phyloP scores from a whole-genome alignment of 2,329 filamentous ascomycete genomes.

The Colletotrichum godetiae region DNA sequence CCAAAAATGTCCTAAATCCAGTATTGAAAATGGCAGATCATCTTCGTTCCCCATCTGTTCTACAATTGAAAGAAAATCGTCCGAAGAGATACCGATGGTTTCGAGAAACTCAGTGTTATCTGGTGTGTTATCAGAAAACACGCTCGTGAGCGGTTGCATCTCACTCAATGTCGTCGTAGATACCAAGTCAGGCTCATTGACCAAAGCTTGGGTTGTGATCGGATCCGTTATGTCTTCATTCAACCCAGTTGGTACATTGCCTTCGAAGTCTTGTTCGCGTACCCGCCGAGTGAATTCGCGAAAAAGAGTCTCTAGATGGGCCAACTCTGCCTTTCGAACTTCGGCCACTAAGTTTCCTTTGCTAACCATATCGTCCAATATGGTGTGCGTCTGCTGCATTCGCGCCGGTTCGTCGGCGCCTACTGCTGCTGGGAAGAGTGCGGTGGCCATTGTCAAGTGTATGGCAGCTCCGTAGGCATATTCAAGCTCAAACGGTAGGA shows the following conservation, averaged over 20 bases:
- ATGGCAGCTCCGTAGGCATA: slow-evolving; percentile 49
- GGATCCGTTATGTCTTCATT: background rate
- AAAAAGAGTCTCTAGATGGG: slow-evolving; percentile 43
- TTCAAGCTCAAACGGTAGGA: slow-evolving; percentile 52
- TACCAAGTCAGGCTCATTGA: background rate
- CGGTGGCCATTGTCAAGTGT: slow-evolving; percentile 49
- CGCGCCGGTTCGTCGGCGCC: slow-evolving; percentile 42
- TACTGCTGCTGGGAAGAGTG: slow-evolving; percentile 46
- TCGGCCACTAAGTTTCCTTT: slow-evolving; percentile 47
- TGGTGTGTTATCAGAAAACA: slow-evolving; percentile 18
- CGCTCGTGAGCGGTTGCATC: background rate
- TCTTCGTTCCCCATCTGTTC: slow-evolving; percentile 44
- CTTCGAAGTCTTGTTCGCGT: slow-evolving; percentile 42
- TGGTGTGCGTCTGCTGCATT: slow-evolving; percentile 39
- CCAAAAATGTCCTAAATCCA: slow-evolving; percentile 12
- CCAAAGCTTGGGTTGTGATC: background rate
- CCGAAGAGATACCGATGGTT: slow-evolving; percentile 50
- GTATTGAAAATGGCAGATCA: background rate
- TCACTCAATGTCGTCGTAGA: slow-evolving; percentile 6
- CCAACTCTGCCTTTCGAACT: slow-evolving; percentile 47
- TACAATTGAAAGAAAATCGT: slow-evolving; percentile 51
- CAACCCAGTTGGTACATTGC: slow-evolving; percentile 34
- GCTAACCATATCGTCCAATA: slow-evolving; percentile 48
- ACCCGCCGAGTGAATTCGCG: slow-evolving; percentile 41
- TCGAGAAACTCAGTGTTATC: slow-evolving; percentile 47